Percentiles rank a stretch among this genome's conserved stretches.
Evolutionary conservation across 2,329 filamentous ascomycete genomes (phyloP).

Genomic region (Teratosphaeria nubilosa): DNA sequence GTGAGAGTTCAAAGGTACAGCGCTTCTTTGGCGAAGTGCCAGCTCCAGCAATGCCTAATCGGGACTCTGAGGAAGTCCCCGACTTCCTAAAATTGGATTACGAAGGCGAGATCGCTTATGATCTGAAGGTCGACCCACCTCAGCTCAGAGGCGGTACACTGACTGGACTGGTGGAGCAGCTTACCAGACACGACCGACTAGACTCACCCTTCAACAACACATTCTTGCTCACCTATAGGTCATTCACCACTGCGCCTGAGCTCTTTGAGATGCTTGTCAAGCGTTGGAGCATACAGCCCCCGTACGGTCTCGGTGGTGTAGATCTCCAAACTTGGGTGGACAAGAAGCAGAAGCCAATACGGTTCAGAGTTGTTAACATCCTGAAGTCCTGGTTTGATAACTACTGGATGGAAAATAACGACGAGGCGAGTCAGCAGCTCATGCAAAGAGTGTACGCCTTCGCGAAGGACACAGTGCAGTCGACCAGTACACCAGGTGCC

Average conservation of each 20-base stretch:
- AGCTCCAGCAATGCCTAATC: slow-evolving; percentile 31
- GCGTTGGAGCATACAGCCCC: slow-evolving; percentile 85
- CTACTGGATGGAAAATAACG: slow-evolving; percentile 96
- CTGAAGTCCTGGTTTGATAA: slow-evolving; percentile 97
- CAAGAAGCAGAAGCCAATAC: slow-evolving; percentile 88
- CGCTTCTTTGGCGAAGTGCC: slow-evolving; percentile 45
- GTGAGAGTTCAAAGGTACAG: slow-evolving; percentile 39
- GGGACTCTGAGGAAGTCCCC: slow-evolving; percentile 63
- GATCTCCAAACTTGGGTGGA: slow-evolving; percentile 86
- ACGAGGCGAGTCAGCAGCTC: slow-evolving; percentile 70
- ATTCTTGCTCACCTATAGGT: slow-evolving; percentile 91
- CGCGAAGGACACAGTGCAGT: slow-evolving; percentile 82
- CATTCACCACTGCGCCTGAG: slow-evolving; percentile 83
- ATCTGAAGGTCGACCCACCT: slow-evolving; percentile 63
- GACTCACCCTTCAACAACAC: slow-evolving; percentile 96
- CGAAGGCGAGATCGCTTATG: slow-evolving; percentile 82
- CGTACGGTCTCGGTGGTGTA: slow-evolving; percentile 61
- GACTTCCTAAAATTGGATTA: slow-evolving; percentile 79
- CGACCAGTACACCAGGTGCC: slow-evolving; percentile 84
- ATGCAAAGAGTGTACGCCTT: slow-evolving; percentile 86
- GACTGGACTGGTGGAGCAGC: slow-evolving; percentile 80
- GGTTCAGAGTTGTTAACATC: slow-evolving; percentile 94
- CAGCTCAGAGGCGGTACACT: slow-evolving; percentile 83
- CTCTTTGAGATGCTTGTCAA: slow-evolving; percentile 88
- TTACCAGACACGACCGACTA: slow-evolving; percentile 90